Base-by-base conservation (phyloP, 805 yeast genomes). In the Kluyveromyces nonfermentans region DNA sequence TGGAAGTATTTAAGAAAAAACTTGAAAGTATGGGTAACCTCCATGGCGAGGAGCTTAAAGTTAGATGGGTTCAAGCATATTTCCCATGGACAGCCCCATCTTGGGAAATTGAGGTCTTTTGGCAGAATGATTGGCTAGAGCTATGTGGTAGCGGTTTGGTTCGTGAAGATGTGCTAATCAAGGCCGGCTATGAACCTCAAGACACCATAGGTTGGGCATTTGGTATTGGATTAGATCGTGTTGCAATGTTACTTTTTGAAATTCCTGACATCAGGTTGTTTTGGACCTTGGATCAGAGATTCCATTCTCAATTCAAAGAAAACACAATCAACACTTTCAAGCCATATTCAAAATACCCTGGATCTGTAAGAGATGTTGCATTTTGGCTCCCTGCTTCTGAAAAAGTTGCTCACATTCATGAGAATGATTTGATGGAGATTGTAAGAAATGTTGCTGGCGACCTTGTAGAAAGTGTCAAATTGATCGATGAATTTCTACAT, bases 41-140 rank as follows among this genome's bases (percentile, higher is more conserved):
- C 41, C 90, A 90, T 14, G 74, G 74, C 43, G 71, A 68, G 41
- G 74, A 83, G 1, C 71, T 93, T 48, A 81, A 77, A 57, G 85
- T 89, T 16, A 74, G 97, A 53, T 93, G 98, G 98, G 83, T 88
- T 30, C 94, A 86, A 56, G 95, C 93, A 0, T 86, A 80, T 56
- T 93, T 93, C 69, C 98, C 98, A 3, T 93, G 97, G 97, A 93
- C 98, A 2, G 79, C 95, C 1, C 98, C 98, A 3, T 85, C 95
- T 35, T 93, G 95, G 94, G 97, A 93, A 58, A 87, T 94, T 52
- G 98, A 93, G 65, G 96, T 93, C 4, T 88, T 94, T 89, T 93
- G 97, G 97, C 85, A 88, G 59, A 95, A 93, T 42, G 95, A 89
- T 53, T 93, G 98, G 98, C 71, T 93, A 31, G 98, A 93, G 67